Percentiles rank a stretch among this genome's conserved stretches.
These are phyloP conservation scores for Eucalyptus shirleyi DNA, from an alignment of 345 rosid species.

Conservation along the genomic window DNA sequence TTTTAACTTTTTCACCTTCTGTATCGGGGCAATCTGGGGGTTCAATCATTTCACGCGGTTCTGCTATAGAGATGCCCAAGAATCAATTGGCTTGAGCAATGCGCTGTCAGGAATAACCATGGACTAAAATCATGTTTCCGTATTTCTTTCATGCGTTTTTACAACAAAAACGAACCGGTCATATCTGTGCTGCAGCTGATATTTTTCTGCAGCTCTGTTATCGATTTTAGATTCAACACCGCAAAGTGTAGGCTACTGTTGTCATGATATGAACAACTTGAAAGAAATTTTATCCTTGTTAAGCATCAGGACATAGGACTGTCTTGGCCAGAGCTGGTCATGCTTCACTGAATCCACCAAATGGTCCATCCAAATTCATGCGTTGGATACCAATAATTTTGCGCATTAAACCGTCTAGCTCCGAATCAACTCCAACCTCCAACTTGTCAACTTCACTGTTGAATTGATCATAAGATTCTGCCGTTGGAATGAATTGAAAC, in stretches of 20 bases:
- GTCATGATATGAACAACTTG: not conserved
- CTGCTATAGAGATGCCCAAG: not conserved
- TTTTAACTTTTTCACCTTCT: not conserved
- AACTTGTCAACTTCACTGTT: not conserved
- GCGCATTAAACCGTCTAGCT: not conserved
- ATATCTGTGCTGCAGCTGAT: not conserved
- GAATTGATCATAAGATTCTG: not conserved
- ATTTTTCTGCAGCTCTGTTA: not conserved
- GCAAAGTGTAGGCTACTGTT: not conserved
- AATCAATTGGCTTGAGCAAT: not conserved
- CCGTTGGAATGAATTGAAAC: not conserved
- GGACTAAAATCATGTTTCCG: not conserved
- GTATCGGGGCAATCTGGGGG: not conserved
- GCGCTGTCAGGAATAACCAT: not conserved
- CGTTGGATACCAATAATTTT: not conserved
- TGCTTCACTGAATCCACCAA: not conserved
- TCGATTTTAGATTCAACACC: not conserved
- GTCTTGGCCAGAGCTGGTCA: not conserved
- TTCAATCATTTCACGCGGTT: not conserved
- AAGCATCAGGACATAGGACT: not conserved
- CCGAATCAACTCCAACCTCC: not conserved
- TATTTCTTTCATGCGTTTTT: not conserved
- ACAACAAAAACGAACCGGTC: not conserved
- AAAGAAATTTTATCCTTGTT: not conserved
- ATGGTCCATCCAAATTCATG: not conserved